Base-by-base conservation (phyloP, 2,329 filamentous ascomycete genomes). In the Shiraia sp. region DNA sequence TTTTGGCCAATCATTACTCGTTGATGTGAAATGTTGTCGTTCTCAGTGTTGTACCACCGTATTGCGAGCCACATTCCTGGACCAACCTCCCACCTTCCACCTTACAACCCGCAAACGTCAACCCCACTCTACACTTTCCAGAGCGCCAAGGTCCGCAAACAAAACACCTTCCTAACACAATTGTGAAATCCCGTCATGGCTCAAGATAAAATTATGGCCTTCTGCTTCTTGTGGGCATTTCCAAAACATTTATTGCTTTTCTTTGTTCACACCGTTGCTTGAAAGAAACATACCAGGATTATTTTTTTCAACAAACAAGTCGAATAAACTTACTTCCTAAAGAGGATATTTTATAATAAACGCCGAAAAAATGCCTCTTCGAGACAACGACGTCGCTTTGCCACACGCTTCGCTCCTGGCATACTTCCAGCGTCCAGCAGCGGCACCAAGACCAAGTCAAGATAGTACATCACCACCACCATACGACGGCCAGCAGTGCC, bases 331-430 rank as follows among this genome's bases (percentile, higher is more conserved):
- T 47, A 32, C 33, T 40, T 32, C 23, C 9, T 1, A 26, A 6
- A 30, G 5, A 30, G 12, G 5, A 40, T 26, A 10, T 29, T 24
- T 34, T 33, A 31, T 17, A n/a, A 31, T 17, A n/a, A 31, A 26
- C 3, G 23, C 24, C 32, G 8, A 27, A 7, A 16, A 51, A 43
- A 44, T 39, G 15, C 30, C 23, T 3, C 26, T 31, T 13, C 26
- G 38, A 15, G 28, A 51, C 23, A 37, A 17, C 25, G 34, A 47
- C 14, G 35, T 45, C 12, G 36, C 45, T 7, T 40, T 57, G 5
- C 45, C 45, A 14, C 49, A 46, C 32, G 33, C 40, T 10, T 47
- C 48, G 1, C 41, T 59, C 14, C 47, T 52, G 16, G 33, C 47
- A 9, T 51, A 51, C 39, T 50, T 61, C 17, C 38, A 41, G 10